A percentile compares a stretch with the other conserved stretches of the same genome.
Evolutionary conservation across 2,329 filamentous ascomycete genomes (phyloP).

Genomic region (Botrytis pseudocinerea): DNA sequence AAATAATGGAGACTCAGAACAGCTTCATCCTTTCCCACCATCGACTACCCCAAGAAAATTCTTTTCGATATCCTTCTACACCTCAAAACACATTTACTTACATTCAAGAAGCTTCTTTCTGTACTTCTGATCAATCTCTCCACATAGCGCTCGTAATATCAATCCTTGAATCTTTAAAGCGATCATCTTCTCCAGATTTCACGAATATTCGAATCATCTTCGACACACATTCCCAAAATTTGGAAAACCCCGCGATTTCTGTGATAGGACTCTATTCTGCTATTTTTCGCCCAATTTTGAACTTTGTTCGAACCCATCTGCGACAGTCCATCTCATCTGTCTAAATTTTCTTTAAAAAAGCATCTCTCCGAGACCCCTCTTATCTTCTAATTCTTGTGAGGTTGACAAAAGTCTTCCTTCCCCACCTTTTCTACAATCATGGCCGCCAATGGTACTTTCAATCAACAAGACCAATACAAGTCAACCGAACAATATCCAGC

Average conservation of each 20-base stretch:
- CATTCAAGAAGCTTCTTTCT: conserved; percentile 24
- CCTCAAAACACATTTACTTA: conserved; percentile 2
- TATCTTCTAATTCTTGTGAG: conserved; percentile 29
- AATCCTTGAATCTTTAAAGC: neutral
- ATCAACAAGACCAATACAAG: conserved; percentile 42
- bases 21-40: conserved; percentile 13
- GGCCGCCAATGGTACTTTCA: conserved; percentile 42
- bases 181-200: conserved; percentile 1
- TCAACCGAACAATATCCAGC: conserved; percentile 40
- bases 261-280: conserved; percentile 36
- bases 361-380: conserved; percentile 18
- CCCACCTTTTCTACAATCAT: conserved; percentile 33
- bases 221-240: conserved; percentile 22
- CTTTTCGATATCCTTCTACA: conserved; percentile 9
- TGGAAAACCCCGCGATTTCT: conserved; percentile 36
- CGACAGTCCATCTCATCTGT: conserved; percentile 24
- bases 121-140: conserved; percentile 29
- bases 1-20: conserved; percentile 18
- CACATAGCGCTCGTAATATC: conserved; percentile 20
- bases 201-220: conserved; percentile 1
- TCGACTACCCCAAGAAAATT: conserved; percentile 16
- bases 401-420: conserved; percentile 31
- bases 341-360: neutral
- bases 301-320: conserved; percentile 25
- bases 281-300: neutral